Evolutionary conservation across 2,329 filamentous ascomycete genomes (phyloP).

Genomic region (Exophiala sp.): DNA sequence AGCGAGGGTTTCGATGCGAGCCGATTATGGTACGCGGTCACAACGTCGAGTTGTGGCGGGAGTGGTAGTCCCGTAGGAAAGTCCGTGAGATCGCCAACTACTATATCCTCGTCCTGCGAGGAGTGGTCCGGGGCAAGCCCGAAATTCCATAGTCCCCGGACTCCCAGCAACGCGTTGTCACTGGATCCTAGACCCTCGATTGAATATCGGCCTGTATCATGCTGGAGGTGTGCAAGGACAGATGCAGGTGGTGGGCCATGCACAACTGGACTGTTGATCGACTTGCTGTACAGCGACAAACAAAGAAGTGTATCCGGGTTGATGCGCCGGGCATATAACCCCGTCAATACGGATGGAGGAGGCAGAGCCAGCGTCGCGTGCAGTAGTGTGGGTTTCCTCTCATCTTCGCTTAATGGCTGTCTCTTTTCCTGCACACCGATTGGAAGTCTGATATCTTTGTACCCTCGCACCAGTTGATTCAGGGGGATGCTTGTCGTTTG

Average conservation of each 20-base stretch:
- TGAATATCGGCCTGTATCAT: slow-evolving; percentile 82
- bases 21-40: slow-evolving; percentile 15
- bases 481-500: slow-evolving; percentile 74
- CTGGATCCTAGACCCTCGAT: slow-evolving; percentile 89
- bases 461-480: slow-evolving; percentile 74
- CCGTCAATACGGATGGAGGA: slow-evolving; percentile 81
- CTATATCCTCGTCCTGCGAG: not conserved
- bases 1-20: slow-evolving; percentile 52
- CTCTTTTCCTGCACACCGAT: slow-evolving; percentile 31
- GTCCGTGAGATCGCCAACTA: slow-evolving; percentile 8
- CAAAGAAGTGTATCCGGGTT: slow-evolving; percentile 75
- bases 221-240: slow-evolving; percentile 49
- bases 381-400: slow-evolving; percentile 41
- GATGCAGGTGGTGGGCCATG: slow-evolving; percentile 50
- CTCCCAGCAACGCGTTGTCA: slow-evolving; percentile 81
- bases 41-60: slow-evolving; percentile 34
- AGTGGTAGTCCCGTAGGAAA: slow-evolving; percentile 22
- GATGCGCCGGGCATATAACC: slow-evolving; percentile 74
- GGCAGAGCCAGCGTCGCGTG: slow-evolving; percentile 46
- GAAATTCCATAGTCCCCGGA: slow-evolving; percentile 92
- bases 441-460: slow-evolving; percentile 48
- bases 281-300: slow-evolving; percentile 56
- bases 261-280: slow-evolving; percentile 26
- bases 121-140: slow-evolving; percentile 57
- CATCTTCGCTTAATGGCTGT: slow-evolving; percentile 34